Evolutionary conservation across 352 stramenopile species (phyloP), one percentile per base, ranked within the genome.

Genomic region (Phytophthora boehmeriae): DNA sequence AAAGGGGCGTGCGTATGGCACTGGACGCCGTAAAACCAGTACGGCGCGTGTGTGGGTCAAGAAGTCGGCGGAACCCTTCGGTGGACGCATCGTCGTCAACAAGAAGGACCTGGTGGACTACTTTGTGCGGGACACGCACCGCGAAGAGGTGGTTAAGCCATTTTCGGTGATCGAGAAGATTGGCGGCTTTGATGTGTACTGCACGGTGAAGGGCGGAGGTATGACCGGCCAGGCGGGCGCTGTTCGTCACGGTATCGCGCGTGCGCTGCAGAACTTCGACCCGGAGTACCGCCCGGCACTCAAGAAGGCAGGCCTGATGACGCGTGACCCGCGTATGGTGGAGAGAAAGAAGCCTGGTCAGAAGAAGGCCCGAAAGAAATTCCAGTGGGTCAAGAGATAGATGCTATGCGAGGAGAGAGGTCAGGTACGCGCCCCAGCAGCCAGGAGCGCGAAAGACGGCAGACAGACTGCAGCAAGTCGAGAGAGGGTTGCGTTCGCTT

Each of bases 361-460:
- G 67, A 78, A 89, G 30, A 99, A 99, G 83, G 96, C 97, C 5
- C 89, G 97, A 64, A 99, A 98, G 89, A 93, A 94, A 72, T 97
- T 97, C 71, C 96, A 99, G 82, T 99, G 97, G 97, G 95, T 98
- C 69, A 98, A 98, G 83, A 96, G 97, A 93, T 99, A 97, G 77
- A 87, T 67, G 63, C 43, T 55, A 41, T 20, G 48, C 39, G 48
- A 59, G 42, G 30, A 44, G 50, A 54, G 49, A 48, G 23, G 42
- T 27, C 52, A 59, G 52, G 23, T 57, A 22, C 23, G 36, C 4
- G 48, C 45, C 60, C 11, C 41, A 51, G 65, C 39, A 66, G 34
- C 54, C 38, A 55, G 20, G 41, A 58, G 47, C 28, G 5, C 30
- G 45, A 49, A 51, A 43, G 35, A 50, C n/a, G 35, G 43, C 54